Evolutionary conservation across 352 stramenopile species (phyloP).

Genomic region (Halophytophthora batemanensis): DNA sequence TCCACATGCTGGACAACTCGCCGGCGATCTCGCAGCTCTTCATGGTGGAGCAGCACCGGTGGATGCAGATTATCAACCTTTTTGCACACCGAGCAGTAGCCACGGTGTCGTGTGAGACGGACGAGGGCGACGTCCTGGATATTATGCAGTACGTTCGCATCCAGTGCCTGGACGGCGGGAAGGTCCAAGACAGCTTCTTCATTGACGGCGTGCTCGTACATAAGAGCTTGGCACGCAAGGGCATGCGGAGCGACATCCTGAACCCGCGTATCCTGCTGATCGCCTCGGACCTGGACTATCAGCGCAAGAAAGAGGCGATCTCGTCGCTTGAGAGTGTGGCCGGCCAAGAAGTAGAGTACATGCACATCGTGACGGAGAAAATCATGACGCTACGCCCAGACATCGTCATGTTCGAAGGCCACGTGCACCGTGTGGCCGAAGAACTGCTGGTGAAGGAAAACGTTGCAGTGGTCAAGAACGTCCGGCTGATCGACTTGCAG

Average conservation of each 20-base stretch:
- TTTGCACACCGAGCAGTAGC: conserved; percentile 66
- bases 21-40: conserved; percentile 47
- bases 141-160: conserved; percentile 86
- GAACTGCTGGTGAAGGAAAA: conserved; percentile 73
- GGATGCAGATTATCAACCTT: conserved; percentile 80
- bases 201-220: conserved; percentile 88
- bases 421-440: conserved; percentile 84
- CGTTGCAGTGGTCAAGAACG: conserved; percentile 85
- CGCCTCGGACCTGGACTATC: conserved; percentile 79
- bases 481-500: conserved; percentile 72
- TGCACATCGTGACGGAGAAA: conserved; percentile 88
- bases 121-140: conserved; percentile 71
- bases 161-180: conserved; percentile 75
- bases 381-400: conserved; percentile 82
- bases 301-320: conserved; percentile 81
- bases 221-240: conserved; percentile 80
- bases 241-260: conserved; percentile 77
- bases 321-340: conserved; percentile 82
- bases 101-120: conserved; percentile 62
- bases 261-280: conserved; percentile 83
- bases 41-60: conserved; percentile 72
- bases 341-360: conserved; percentile 86
- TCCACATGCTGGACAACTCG: conserved; percentile 59
- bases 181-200: conserved; percentile 82
- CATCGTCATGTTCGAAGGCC: conserved; percentile 82